Evolutionary conservation across 1,284 basidiomycete genomes (phyloP), one percentile per base, ranked within the genome.

Genomic region (Coniferiporia weirii): DNA sequence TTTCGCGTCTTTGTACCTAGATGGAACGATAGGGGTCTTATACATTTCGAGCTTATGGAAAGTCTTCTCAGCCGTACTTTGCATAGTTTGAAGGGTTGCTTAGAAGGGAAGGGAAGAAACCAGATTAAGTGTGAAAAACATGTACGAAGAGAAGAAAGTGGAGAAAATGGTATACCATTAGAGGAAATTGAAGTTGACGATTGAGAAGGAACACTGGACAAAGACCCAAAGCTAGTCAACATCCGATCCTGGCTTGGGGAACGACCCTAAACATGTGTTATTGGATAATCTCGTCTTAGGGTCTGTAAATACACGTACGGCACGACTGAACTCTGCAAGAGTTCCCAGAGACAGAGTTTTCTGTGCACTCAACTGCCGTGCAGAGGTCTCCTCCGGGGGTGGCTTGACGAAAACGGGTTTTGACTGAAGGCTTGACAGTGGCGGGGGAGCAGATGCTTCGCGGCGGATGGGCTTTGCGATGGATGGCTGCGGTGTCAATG

Each of bases 1-100:
- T 6, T 73, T 70, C 15, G 79, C 72, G 10, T 72, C 79, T 57
- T 82, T 82, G 57, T 89, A 74, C 17, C 85, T 82, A 45, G 84
- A 83, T 4, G 88, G 87, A 7, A 89, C 66, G 50, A 90, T 76
- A 7, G 88, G 88, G 0, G 85, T 90, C 71, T 84, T 86, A 73
- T 89, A 90, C 43, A 85, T 77, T 63, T 90, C 87, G 45, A 89
- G 72, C 63, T 87, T 84, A 53, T 83, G 80, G 4, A 89, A 75
- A 19, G 82, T 83, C 62, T 79, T 78, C 70, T 88, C 84, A 27
- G 86, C 82, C 15, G 80, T 73, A 52, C 76, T 81, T 63, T 74
- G 68, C 2, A 76, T 73, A 58, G 70, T 36, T 52, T 74, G 27
- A 61, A 66, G 56, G 72, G 68, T 63, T 71, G 70, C 70, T 64